Conservation (phyloP, 768 basidiomycete species). For the Termitomyces sp. region DNA sequence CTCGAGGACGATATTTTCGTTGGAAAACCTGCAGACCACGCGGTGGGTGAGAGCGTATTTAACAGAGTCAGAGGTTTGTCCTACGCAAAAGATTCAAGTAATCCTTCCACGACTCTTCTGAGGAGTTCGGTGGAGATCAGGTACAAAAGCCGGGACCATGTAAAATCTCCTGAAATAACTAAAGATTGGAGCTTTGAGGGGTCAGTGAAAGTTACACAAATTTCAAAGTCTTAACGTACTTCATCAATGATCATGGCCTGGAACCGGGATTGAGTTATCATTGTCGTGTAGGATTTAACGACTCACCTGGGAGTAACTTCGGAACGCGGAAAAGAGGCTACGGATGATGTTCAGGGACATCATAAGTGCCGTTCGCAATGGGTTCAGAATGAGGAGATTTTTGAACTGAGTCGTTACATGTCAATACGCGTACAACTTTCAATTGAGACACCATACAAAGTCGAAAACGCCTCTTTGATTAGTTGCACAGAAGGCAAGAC, state of each 20-base stretch:
- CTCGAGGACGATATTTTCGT: conserved; percentile 70
- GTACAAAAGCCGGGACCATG: conserved; percentile 59
- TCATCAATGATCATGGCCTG: conserved; percentile 81
- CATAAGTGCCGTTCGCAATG: conserved; percentile 68
- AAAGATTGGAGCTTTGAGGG: conserved; percentile 59
- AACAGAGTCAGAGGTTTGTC: conserved; percentile 25
- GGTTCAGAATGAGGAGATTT: conserved; percentile 52
- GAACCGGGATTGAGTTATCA: conserved; percentile 17
- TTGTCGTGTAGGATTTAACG: conserved; percentile 7
- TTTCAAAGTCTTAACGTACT: conserved; percentile 38
- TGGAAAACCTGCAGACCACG: conserved; percentile 46
- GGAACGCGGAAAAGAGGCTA: conserved; percentile 76
- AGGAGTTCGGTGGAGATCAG: conserved; percentile 61
- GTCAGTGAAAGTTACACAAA: conserved; percentile 14
- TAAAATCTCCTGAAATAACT: conserved; percentile 68
- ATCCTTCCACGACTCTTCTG: conserved; percentile 59
- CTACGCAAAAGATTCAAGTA: conserved; percentile 73
- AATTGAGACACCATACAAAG: conserved; percentile 35
- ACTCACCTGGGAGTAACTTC: conserved; percentile 75
- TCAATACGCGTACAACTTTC: conserved; percentile 8
- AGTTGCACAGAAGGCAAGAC: conserved; percentile 51
- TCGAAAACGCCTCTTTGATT: conserved; percentile 51
- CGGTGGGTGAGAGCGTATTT: conserved; percentile 13
- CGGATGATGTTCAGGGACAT: conserved; percentile 65
- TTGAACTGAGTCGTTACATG: conserved; percentile 28